Evolutionary conservation across 176 grass and related monocot genomes (phyloP).

Genomic region (Dendrocalamus sinicus): DNA sequence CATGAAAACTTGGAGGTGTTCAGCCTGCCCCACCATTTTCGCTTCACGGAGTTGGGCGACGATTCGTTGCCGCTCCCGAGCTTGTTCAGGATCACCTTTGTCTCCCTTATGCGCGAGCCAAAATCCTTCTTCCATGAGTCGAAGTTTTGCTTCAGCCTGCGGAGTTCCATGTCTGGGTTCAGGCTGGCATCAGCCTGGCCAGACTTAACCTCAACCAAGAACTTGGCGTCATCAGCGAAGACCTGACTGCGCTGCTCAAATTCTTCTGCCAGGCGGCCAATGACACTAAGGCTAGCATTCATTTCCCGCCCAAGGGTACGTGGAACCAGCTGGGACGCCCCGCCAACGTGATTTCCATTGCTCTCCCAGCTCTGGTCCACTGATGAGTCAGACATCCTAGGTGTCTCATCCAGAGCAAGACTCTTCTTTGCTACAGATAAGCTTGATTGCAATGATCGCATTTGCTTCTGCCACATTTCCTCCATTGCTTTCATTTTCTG

Average conservation of each 20-base stretch:
- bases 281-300: constrained; percentile 64
- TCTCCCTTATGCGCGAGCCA: constrained; percentile 66
- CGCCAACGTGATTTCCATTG: constrained; percentile 48
- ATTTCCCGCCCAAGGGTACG: constrained; percentile 54
- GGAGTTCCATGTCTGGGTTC: constrained; percentile 87
- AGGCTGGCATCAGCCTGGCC: constrained; percentile 73
- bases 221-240: constrained; percentile 79
- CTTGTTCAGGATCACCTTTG: constrained; percentile 86
- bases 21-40: constrained; percentile 87
- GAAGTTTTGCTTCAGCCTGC: constrained; percentile 77
- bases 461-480: constrained; percentile 98
- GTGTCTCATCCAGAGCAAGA: constrained; percentile 76
- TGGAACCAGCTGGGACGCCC: constrained; percentile 54
- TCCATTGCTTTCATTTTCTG: constrained; percentile 99
- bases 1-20: constrained; percentile 77
- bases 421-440: constrained; percentile 83
- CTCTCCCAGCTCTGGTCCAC: constrained; percentile 83
- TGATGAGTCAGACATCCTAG: constrained; percentile 74
- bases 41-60: constrained; percentile 64
- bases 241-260: constrained; percentile 84
- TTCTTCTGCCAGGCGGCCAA: constrained; percentile 65
- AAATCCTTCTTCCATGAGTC: constrained; percentile 94
- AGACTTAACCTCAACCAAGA: constrained; percentile 93
- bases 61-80: constrained; percentile 52
- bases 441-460: constrained; percentile 87